Percentiles rank a stretch among this genome's conserved stretches.
phyloP scores from a whole-genome alignment of 495 filamentous ascomycete genomes.

The Talaromyces adpressus region DNA sequence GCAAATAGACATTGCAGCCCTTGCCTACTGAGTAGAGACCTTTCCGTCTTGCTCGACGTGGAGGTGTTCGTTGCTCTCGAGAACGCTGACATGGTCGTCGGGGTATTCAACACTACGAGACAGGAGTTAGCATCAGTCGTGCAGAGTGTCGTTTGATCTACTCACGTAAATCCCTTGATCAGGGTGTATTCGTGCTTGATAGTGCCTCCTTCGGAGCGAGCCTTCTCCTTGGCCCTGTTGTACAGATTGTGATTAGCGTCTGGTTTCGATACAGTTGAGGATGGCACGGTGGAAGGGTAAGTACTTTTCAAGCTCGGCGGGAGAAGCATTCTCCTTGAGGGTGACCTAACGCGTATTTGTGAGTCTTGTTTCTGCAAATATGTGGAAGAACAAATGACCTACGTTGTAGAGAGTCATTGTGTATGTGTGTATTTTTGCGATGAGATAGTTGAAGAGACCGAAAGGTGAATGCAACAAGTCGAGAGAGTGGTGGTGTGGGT shows the following conservation, averaged over 20 bases:
- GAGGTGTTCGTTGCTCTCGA: slow-evolving; percentile 61
- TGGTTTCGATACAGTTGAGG: not conserved
- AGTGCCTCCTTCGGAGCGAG: slow-evolving; percentile 63
- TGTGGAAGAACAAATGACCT: slow-evolving; percentile 18
- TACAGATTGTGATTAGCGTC: not conserved
- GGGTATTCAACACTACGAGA: slow-evolving; percentile 63
- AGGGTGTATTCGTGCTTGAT: slow-evolving; percentile 77
- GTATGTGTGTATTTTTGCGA: slow-evolving; percentile 2
- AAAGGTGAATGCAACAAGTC: not conserved
- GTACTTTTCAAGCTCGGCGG: slow-evolving; percentile 58
- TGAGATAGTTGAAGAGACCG: not conserved
- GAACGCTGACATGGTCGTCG: slow-evolving; percentile 51
- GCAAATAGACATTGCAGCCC: not conserved
- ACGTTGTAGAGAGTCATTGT: slow-evolving; percentile 71
- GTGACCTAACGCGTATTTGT: slow-evolving; percentile 53
- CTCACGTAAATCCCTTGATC: slow-evolving; percentile 89
- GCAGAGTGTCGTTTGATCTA: not conserved
- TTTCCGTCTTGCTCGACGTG: slow-evolving; percentile 69
- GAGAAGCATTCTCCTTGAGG: slow-evolving; percentile 56
- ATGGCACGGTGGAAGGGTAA: slow-evolving; percentile 8
- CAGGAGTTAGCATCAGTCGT: not conserved
- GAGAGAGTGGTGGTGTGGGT: not conserved
- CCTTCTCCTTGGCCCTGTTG: slow-evolving; percentile 64
- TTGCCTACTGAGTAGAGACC: slow-evolving; percentile 58
- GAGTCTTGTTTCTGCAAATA: not conserved